Evolutionary conservation across 306 rosid species (phyloP).

Genomic region (Betula pendula): DNA sequence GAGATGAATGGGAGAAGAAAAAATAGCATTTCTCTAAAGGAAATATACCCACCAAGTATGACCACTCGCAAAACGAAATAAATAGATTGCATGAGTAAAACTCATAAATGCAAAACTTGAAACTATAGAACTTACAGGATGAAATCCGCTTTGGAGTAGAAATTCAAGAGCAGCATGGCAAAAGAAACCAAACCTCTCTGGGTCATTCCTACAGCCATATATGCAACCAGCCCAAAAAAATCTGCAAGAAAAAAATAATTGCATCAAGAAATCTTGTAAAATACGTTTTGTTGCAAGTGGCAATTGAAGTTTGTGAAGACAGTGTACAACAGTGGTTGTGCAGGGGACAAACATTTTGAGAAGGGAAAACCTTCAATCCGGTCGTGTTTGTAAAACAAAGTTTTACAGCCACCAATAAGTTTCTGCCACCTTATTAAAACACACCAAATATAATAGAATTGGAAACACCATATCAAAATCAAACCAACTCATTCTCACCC

Average conservation of each 20-base stretch:
- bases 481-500: no score
- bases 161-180: conserved; percentile 95
- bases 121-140: conserved; percentile 69
- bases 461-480: no score
- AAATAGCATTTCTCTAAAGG: no score
- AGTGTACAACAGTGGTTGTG: conserved; percentile 16
- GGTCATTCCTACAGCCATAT: conserved; percentile 89
- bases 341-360: conserved; percentile 8
- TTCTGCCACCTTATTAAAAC: no score
- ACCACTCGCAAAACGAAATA: not conserved
- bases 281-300: conserved; percentile 21
- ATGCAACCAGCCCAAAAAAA: conserved; percentile 66
- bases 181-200: conserved; percentile 88
- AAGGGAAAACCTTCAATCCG: no score
- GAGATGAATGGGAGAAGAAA: no score
- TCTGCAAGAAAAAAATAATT: conserved; percentile 43
- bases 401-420: no score
- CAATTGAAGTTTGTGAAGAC: conserved; percentile 17
- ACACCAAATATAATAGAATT: no score
- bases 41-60: not conserved
- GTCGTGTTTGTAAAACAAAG: no score
- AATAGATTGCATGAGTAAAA: not conserved
- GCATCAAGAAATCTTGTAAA: conserved; percentile 17
- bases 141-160: conserved; percentile 78
- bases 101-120: conserved; percentile 3